Percentiles rank a stretch among this genome's conserved stretches.
Conservation (phyloP, 352 stramenopile species). For the Phytophthora tentaculata region DNA sequence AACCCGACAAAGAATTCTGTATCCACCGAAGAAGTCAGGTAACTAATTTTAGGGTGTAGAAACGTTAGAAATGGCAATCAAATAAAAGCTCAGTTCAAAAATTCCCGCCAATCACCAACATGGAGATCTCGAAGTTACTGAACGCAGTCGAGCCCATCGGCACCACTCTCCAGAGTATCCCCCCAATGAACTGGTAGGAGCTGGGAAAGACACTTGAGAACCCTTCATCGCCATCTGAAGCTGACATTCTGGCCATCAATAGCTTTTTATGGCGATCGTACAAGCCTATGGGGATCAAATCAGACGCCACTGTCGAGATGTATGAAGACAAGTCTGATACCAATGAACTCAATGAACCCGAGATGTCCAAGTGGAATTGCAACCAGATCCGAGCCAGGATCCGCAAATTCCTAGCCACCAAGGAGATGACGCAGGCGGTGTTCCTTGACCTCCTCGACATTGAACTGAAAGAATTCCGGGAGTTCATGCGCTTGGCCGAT, state of each 20-base stretch:
- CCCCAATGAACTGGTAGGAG: not conserved
- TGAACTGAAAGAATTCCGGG: slow-evolving; percentile 47
- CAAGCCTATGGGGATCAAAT: not conserved
- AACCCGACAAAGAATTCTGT: not conserved
- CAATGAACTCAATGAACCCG: slow-evolving; percentile 3
- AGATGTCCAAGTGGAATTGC: slow-evolving; percentile 35
- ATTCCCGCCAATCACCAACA: slow-evolving; percentile 1
- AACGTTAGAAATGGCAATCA: not conserved
- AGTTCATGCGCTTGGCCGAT: slow-evolving; percentile 52
- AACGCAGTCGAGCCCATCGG: not conserved
- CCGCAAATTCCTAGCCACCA: slow-evolving; percentile 44
- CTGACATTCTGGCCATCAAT: not conserved
- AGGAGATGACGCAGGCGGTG: slow-evolving; percentile 52
- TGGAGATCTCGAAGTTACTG: slow-evolving; percentile 15
- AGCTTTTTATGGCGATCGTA: not conserved
- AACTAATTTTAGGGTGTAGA: not conserved
- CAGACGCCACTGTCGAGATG: not conserved
- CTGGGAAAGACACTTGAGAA: not conserved
- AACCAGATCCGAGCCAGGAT: slow-evolving; percentile 46
- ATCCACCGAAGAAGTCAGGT: not conserved
- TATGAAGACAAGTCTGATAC: slow-evolving; percentile 1
- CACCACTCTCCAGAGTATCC: not conserved
- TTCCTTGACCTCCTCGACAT: slow-evolving; percentile 41
- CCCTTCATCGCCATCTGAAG: not conserved
- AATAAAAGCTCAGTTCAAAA: not conserved